phyloP scores from a whole-genome alignment of 1,284 basidiomycete species.

The Moesziomyces sp. region DNA sequence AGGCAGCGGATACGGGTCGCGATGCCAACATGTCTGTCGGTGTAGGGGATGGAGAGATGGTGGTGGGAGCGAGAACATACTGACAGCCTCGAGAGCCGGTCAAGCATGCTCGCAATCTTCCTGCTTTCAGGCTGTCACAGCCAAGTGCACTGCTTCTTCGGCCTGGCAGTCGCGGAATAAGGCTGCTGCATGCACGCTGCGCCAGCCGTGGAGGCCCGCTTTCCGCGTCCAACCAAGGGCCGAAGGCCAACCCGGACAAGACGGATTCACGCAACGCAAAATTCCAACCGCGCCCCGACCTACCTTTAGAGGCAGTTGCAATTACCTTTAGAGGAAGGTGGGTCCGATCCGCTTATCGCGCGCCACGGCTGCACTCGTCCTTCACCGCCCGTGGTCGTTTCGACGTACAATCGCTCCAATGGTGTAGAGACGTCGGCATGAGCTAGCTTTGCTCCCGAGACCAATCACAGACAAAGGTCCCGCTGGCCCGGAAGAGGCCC shows the following conservation, averaged over 20 bases:
- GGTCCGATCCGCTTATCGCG: slow-evolving; percentile 27
- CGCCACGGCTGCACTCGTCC: neutral
- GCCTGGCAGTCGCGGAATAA: neutral
- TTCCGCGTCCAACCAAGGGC: slow-evolving; percentile 13
- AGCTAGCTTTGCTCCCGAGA: too few relatives aligned
- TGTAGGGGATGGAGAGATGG: slow-evolving; percentile 3
- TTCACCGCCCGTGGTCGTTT: neutral
- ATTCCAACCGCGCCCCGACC: neutral
- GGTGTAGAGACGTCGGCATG: too few relatives aligned
- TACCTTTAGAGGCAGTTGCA: slow-evolving; percentile 45
- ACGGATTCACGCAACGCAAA: slow-evolving; percentile 5
- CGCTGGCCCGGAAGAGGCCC: too few relatives aligned
- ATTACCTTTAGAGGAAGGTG: slow-evolving; percentile 52
- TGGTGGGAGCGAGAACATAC: slow-evolving; percentile 2
- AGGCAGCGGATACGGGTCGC: slow-evolving; percentile 23
- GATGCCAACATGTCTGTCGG: slow-evolving; percentile 21
- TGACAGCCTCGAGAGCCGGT: too few relatives aligned
- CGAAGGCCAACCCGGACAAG: slow-evolving; percentile 12
- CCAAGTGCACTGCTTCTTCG: too few relatives aligned
- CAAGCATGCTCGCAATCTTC: too few relatives aligned
- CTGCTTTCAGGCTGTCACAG: too few relatives aligned
- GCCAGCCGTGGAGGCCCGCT: slow-evolving; percentile 20
- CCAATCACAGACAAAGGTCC: too few relatives aligned
- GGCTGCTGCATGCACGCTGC: slow-evolving; percentile 10
- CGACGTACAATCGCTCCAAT: neutral